These are phyloP conservation scores for Populus hybrid DNA, from an alignment of 441 rosid genomes.

Conservation along the genomic window DNA sequence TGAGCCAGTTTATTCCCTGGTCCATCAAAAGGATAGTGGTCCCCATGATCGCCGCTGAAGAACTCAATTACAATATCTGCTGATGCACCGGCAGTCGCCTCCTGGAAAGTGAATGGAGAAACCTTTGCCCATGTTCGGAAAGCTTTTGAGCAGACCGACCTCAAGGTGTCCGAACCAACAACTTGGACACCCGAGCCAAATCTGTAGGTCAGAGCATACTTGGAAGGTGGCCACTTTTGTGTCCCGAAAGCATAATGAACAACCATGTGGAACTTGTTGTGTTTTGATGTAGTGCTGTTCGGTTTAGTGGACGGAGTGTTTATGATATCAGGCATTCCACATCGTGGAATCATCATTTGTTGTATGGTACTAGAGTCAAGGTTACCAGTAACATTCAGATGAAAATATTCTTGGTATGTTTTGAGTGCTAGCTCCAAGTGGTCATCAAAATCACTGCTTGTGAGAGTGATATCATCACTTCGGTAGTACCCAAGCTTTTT, in stretches of 20 bases:
- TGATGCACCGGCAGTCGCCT: too few species aligned
- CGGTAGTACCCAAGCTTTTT: slow-evolving; percentile 13
- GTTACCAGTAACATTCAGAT: slow-evolving; percentile 17
- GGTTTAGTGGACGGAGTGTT: too few species aligned
- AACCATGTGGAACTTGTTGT: not conserved
- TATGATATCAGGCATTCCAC: too few species aligned
- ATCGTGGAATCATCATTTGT: not conserved
- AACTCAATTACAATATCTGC: too few species aligned
- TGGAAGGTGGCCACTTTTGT: slow-evolving; percentile 2
- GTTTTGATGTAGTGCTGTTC: too few species aligned
- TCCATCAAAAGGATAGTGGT: too few species aligned
- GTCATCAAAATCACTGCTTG: slow-evolving; percentile 31
- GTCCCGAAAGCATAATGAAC: not conserved
- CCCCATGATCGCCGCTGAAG: too few species aligned
- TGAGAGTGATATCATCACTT: not conserved
- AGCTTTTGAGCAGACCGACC: not conserved
- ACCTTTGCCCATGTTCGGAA: too few species aligned
- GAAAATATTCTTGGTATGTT: slow-evolving; percentile 22
- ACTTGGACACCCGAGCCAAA: not conserved
- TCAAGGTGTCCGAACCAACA: not conserved
- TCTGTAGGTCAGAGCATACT: slow-evolving; percentile 1
- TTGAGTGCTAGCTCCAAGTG: slow-evolving; percentile 27
- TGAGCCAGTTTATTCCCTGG: too few species aligned
- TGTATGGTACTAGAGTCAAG: slow-evolving; percentile 24
- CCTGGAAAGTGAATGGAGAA: too few species aligned